Conservation (phyloP, 257 asterid species). For the Solanum lycopersicoides region DNA sequence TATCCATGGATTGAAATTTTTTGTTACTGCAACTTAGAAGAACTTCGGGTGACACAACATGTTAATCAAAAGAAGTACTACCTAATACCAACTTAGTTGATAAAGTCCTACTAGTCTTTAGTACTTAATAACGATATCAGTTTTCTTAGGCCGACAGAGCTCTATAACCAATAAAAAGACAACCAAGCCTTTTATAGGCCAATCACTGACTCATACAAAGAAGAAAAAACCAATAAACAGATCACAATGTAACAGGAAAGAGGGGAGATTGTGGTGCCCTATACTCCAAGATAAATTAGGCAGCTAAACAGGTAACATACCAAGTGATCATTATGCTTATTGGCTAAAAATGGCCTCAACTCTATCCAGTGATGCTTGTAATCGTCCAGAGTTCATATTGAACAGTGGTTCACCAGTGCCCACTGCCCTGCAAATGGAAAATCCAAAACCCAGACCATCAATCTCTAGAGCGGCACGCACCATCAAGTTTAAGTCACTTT, state of each 20-base stretch:
- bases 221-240: neutral
- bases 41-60: neutral
- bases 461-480: neutral
- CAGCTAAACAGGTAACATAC: conserved; percentile 5
- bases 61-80: neutral
- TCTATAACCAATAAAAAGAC: neutral
- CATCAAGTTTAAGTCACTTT: neutral
- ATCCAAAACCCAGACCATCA: neutral
- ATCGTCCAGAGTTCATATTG: conserved; percentile 81
- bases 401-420: conserved; percentile 79
- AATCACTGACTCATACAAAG: neutral
- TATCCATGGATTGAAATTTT: neutral
- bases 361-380: conserved; percentile 90
- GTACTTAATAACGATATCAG: neutral
- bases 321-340: conserved; percentile 5
- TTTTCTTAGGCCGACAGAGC: neutral
- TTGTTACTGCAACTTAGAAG: neutral
- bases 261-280: neutral
- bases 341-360: conserved; percentile 80
- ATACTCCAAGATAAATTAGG: neutral
- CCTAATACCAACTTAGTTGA: neutral
- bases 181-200: neutral
- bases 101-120: neutral
- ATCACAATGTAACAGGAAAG: neutral
- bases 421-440: conserved; percentile 42